A percentile compares a stretch with the other conserved stretches of the same genome.
phyloP scores from a whole-genome alignment of 163 green algal species.

The Volvox carteri region DNA sequence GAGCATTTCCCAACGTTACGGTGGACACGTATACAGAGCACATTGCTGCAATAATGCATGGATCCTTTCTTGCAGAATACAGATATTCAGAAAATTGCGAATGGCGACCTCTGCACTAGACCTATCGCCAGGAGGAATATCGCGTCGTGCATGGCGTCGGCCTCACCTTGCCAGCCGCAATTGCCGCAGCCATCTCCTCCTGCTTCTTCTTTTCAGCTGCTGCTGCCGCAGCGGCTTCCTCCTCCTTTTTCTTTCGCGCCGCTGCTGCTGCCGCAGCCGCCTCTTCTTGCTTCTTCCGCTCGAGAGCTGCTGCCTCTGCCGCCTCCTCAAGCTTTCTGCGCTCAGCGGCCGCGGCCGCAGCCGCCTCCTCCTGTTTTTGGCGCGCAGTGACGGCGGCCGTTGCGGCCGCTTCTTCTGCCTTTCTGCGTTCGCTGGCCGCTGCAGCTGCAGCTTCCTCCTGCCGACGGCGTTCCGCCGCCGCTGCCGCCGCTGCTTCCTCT shows the following conservation, averaged over 20 bases:
- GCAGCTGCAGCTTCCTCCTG: background rate
- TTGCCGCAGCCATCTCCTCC: background rate
- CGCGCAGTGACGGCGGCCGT: background rate
- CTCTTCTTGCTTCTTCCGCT: slow-evolving; percentile 12
- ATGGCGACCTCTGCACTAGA: too few relatives aligned
- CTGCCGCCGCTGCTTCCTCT: background rate
- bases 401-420: slow-evolving; percentile 3
- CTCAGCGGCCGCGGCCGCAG: slow-evolving; percentile 3
- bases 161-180: slow-evolving; percentile 8
- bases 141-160: too few relatives aligned
- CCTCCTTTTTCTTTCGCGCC: background rate
- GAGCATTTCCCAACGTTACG: too few relatives aligned
- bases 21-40: too few relatives aligned
- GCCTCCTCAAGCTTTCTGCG: slow-evolving; percentile 10
- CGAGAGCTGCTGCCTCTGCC: background rate
- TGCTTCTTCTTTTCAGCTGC: background rate
- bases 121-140: too few relatives aligned
- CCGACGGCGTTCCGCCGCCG: background rate
- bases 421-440: background rate
- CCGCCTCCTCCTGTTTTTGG: slow-evolving; percentile 10
- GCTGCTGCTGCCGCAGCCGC: background rate
- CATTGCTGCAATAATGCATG: too few relatives aligned
- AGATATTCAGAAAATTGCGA: too few relatives aligned
- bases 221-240: slow-evolving; percentile 5
- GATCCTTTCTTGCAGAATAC: too few relatives aligned